These are phyloP conservation scores for Xylariaceae sp. DNA, from an alignment of 2,329 filamentous ascomycete species.

Conservation along the genomic window DNA sequence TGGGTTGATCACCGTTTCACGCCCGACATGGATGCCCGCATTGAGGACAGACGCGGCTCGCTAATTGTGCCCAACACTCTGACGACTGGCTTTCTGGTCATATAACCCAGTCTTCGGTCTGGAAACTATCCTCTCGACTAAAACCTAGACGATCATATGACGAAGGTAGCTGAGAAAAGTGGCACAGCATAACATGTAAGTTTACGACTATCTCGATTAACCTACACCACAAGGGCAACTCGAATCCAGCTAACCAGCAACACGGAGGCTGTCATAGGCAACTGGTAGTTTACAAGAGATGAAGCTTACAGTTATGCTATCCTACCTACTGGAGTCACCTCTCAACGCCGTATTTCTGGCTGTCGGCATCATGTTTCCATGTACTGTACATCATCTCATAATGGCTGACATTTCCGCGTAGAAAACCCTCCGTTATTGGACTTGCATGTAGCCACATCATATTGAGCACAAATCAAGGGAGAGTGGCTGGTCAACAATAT, in stretches of 20 bases:
- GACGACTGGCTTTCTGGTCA: neutral
- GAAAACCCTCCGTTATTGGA: neutral
- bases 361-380: too few species aligned
- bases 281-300: too few species aligned
- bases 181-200: too few species aligned
- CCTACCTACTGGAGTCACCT: constrained; percentile 1
- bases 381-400: too few species aligned
- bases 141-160: constrained; percentile 13
- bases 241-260: constrained; percentile 7
- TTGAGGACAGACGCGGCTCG: too few species aligned
- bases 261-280: constrained; percentile 2
- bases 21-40: constrained; percentile 9
- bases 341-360: constrained; percentile 2
- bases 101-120: neutral
- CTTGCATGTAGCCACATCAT: constrained; percentile 11
- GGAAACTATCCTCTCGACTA: neutral
- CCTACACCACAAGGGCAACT: constrained; percentile 1
- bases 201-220: too few species aligned
- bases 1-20: constrained; percentile 10
- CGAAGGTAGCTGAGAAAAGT: constrained; percentile 5
- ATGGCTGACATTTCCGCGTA: neutral
- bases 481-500: constrained; percentile 5
- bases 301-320: neutral
- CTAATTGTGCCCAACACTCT: constrained; percentile 1
- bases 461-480: too few species aligned